Base-by-base conservation (phyloP, 345 rosid species). In the Corymbia maculata region DNA sequence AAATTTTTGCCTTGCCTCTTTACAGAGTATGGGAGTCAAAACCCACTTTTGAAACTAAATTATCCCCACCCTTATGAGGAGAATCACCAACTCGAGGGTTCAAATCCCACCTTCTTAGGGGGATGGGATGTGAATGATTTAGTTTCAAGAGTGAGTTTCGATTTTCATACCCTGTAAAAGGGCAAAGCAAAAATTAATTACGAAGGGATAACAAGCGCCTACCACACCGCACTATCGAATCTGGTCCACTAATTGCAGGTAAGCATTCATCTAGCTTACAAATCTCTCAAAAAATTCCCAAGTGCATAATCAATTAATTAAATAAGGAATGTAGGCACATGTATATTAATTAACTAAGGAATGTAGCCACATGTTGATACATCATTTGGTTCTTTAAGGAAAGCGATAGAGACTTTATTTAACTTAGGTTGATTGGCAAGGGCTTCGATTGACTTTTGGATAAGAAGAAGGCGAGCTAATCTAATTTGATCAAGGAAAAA, bases 401-500 rank as follows among this genome's bases (percentile, higher is more conserved):
- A 79, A 22, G 85, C 4, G 26, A 82, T 45, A 21, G 32, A 82
- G 50, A 45, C 52, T 45, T 42, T 44, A 66, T 66, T 66, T 66
- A 66, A 66, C 51, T 13, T 57, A 68, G 79, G 52, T 68, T 64
- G 88, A 86, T 86, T 42, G 1, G 24, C 2, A 12, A 32, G 79
- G 79, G 79, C 16, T 19, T 86, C 17, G 82, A 86, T n/a, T 42
- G 66, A 42, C 88, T 86, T 89, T 89, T 85, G 86, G 87, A 75
- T 61, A 82, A 90, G 50, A 88, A 90, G 82, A 87, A 90, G 90
- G 89, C 57, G 51, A 88, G 89, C 50, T 86, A 70, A 88, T 88
- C 85, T 90, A 87, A 88, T 85, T 87, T 88, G 91, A 87, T 90
- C 80, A 82, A 79, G 86, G 49, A 90, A 86, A 90, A 90, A 88